These are phyloP conservation scores for Symbiodinium natans DNA, from an alignment of 73 alveolate species.

Conservation along the genomic window DNA sequence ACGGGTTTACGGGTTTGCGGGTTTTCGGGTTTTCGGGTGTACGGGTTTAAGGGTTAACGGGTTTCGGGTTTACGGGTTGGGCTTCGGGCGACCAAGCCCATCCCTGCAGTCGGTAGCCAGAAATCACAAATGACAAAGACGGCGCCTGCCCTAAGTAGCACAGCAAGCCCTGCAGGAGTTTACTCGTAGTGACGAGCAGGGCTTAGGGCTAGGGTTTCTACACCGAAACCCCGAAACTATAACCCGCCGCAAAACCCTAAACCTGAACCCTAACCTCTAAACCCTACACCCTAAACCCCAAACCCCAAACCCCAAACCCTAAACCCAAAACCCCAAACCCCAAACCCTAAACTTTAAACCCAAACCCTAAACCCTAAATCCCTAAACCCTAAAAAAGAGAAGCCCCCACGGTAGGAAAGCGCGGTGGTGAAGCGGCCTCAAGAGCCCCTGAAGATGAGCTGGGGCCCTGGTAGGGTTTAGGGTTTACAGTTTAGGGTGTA, in stretches of 20 bases:
- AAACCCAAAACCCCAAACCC: background rate
- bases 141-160: no score
- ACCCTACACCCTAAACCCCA: background rate
- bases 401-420: background rate
- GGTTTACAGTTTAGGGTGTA: background rate
- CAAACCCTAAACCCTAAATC: background rate
- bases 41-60: background rate
- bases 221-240: no score
- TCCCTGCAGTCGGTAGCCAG: no score
- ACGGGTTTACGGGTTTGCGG: background rate
- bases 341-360: background rate
- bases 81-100: no score
- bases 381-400: background rate
- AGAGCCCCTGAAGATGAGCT: conserved; percentile 80
- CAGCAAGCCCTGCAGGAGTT: no score
- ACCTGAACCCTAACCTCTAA: no score
- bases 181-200: no score
- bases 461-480: background rate
- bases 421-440: conserved; percentile 71
- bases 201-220: no score
- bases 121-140: no score
- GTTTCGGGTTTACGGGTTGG: no score
- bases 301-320: background rate
- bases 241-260: no score
- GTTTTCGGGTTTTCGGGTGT: no score